phyloP scores from a whole-genome alignment of 78 protist species.

The Blattamonas nauphoetae region DNA sequence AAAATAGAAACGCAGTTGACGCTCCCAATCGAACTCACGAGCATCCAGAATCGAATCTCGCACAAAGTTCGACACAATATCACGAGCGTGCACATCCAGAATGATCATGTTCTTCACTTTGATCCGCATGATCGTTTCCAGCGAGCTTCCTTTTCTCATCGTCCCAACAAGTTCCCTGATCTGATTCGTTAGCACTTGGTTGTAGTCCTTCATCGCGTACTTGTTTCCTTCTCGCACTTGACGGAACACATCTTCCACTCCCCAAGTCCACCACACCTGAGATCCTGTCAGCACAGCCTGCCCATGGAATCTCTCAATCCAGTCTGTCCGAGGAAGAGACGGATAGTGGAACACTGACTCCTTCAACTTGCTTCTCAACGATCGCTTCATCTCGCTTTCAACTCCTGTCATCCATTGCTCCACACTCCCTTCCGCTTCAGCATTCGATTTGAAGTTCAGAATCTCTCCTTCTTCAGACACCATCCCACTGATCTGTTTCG shows the following conservation, averaged over 20 bases:
- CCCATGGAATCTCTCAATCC: constrained; percentile 49
- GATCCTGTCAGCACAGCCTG: constrained; percentile 48
- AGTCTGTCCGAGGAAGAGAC: constrained; percentile 28
- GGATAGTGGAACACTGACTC: constrained; percentile 64
- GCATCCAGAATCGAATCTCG: constrained; percentile 66
- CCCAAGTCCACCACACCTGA: constrained; percentile 87
- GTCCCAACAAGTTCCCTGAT: constrained; percentile 43
- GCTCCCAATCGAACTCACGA: constrained; percentile 81
- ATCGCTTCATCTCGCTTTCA: constrained; percentile 48
- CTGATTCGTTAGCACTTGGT: constrained; percentile 25
- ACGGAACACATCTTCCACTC: constrained; percentile 65
- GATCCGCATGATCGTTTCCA: constrained; percentile 23
- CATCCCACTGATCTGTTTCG: constrained; percentile 40
- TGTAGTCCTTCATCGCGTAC: constrained; percentile 45
- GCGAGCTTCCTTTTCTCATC: constrained; percentile 16
- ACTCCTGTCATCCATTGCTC: constrained; percentile 75
- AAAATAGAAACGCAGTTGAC: constrained; percentile 80
- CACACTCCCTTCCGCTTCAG: constrained; percentile 57
- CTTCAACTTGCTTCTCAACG: constrained; percentile 50
- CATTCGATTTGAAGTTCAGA: constrained; percentile 31
- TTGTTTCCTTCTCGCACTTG: constrained; percentile 54
- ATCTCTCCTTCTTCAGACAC: constrained; percentile 60
- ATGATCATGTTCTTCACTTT: constrained; percentile 70
- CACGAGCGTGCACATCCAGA: constrained; percentile 81
- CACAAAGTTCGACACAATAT: constrained; percentile 69